Conservation (phyloP, 2,329 filamentous ascomycete genomes). For the Cercospora berteroae region DNA sequence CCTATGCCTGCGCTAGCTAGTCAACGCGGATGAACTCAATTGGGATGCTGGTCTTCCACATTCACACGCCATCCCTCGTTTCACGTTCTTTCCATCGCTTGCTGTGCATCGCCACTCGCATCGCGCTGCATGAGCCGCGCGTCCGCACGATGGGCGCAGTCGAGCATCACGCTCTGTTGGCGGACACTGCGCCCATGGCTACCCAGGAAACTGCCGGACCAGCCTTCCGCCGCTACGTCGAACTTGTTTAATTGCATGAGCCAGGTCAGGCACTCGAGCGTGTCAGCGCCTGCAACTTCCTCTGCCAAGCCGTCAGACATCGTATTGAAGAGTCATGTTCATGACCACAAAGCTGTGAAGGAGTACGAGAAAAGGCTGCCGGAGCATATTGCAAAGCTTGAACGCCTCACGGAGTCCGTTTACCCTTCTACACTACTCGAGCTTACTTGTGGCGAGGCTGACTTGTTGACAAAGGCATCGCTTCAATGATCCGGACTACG, state of each 20-base stretch:
- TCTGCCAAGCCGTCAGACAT: not conserved
- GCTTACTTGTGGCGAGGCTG: not conserved
- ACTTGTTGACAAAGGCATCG: not conserved
- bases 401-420: not conserved
- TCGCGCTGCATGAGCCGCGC: not conserved
- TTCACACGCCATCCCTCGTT: not conserved
- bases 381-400: not conserved
- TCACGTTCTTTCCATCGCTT: not conserved
- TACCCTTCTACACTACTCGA: not conserved
- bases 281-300: not conserved
- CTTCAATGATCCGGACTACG: not conserved
- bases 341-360: not conserved
- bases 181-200: not conserved
- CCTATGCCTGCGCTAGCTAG: not conserved
- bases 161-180: not conserved
- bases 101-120: not conserved
- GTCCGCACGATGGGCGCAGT: not conserved
- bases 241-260: conserved; percentile 10
- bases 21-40: not conserved
- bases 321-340: not conserved
- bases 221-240: not conserved
- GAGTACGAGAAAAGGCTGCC: not conserved
- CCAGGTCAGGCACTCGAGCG: conserved; percentile 1
- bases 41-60: not conserved
- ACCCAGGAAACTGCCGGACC: not conserved